Conservation (phyloP, 1,284 basidiomycete genomes). For the Grifola frondosa region DNA sequence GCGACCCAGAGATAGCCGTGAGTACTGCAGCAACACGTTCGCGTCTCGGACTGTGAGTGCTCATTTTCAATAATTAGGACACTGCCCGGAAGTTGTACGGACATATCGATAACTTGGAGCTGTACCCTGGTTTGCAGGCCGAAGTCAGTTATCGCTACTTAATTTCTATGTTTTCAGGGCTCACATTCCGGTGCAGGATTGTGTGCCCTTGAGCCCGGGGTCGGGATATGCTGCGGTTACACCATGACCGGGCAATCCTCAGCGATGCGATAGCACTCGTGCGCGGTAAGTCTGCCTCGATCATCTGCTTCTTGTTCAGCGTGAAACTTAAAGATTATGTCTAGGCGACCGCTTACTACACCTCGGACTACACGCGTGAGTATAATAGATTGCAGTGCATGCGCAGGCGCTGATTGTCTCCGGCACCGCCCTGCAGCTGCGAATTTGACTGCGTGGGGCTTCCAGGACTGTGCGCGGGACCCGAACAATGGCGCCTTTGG, state of each 20-base stretch:
- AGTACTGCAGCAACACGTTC: slow-evolving; percentile 19
- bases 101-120: slow-evolving; percentile 75
- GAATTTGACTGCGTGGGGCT: slow-evolving; percentile 79
- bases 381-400: too few species aligned
- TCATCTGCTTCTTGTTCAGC: too few species aligned
- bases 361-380: slow-evolving; percentile 67
- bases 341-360: slow-evolving; percentile 75
- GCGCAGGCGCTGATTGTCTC: too few species aligned
- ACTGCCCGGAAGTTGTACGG: slow-evolving; percentile 71
- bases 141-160: slow-evolving; percentile 18
- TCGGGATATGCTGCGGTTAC: slow-evolving; percentile 86
- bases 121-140: slow-evolving; percentile 76
- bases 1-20: slow-evolving; percentile 60
- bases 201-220: slow-evolving; percentile 61
- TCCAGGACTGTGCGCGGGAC: slow-evolving; percentile 66
- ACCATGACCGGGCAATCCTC: slow-evolving; percentile 86
- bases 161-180: neutral
- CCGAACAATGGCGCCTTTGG: slow-evolving; percentile 68
- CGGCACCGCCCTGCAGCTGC: slow-evolving; percentile 49
- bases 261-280: slow-evolving; percentile 79
- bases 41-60: neutral
- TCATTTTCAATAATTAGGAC: slow-evolving; percentile 41
- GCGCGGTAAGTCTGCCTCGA: slow-evolving; percentile 27
- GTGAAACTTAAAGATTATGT: too few species aligned
- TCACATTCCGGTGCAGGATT: slow-evolving; percentile 58